phyloP scores from a whole-genome alignment of 106 monocot genomes.

The Apostasia ramifera region DNA sequence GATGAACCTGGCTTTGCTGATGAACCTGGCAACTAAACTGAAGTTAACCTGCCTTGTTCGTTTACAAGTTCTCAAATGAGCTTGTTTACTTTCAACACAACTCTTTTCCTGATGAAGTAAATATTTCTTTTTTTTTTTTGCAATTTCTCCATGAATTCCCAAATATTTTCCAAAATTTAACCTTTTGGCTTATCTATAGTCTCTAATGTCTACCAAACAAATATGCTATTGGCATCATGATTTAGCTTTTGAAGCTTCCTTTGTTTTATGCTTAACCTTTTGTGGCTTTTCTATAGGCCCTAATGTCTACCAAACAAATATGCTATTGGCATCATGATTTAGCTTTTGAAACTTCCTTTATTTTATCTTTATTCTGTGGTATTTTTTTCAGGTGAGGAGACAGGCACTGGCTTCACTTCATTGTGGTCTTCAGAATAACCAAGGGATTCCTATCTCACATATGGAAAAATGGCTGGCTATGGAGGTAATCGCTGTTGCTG shows the following conservation, averaged over 20 bases:
- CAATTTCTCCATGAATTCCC: too few species aligned
- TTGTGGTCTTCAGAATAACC: conserved; percentile 78
- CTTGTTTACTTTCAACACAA: too few species aligned
- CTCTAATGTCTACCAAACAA: too few species aligned
- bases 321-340: background rate
- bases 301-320: too few species aligned
- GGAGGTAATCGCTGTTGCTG: conserved; percentile 55
- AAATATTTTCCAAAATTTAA: background rate
- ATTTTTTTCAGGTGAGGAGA: conserved; percentile 57
- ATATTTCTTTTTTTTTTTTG: too few species aligned
- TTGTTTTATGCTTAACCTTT: background rate
- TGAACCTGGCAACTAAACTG: too few species aligned
- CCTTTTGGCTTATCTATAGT: background rate
- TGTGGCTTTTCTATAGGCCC: background rate
- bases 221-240: background rate
- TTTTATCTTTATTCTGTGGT: background rate
- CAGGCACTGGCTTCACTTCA: conserved; percentile 88
- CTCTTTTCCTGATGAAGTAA: too few species aligned
- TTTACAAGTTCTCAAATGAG: too few species aligned
- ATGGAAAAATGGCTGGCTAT: conserved; percentile 75
- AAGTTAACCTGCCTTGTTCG: too few species aligned
- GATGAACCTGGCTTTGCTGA: too few species aligned
- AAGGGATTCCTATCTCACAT: conserved; percentile 80
- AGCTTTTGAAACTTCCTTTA: background rate
- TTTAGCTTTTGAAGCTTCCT: background rate